Percentiles rank a stretch among this genome's conserved stretches.
Conservation (phyloP, 1,284 basidiomycete genomes). For the Leccinum pachyderme region DNA sequence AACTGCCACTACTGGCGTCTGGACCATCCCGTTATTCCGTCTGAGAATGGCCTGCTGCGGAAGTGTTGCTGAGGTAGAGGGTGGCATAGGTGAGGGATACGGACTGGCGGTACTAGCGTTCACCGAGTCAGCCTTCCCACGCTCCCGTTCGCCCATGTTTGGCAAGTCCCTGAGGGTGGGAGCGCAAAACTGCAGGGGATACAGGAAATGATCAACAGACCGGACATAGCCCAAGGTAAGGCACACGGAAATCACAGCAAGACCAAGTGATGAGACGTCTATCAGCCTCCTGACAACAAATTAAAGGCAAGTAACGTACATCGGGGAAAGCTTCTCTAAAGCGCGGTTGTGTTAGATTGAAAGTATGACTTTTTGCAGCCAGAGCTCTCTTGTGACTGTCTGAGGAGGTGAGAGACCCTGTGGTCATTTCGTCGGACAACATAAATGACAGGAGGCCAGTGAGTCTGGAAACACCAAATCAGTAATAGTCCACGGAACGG, state of each 20-base stretch:
- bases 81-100: constrained; percentile 13
- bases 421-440: constrained; percentile 96
- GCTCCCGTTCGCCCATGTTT: constrained; percentile 83
- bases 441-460: constrained; percentile 96
- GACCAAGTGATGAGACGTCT: constrained; percentile 12
- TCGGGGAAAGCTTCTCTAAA: constrained; percentile 87
- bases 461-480: constrained; percentile 52
- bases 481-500: constrained; percentile 4
- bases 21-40: constrained; percentile 14
- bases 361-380: constrained; percentile 78
- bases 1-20: constrained; percentile 3
- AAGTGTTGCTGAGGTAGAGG: constrained; percentile 21
- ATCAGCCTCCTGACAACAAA: constrained; percentile 22
- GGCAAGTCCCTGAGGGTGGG: constrained; percentile 69
- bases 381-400: constrained; percentile 76
- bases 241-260: constrained; percentile 24
- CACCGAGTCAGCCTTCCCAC: constrained; percentile 45
- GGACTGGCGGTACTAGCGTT: constrained; percentile 13
- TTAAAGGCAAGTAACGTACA: constrained; percentile 45
- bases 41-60: constrained; percentile 17
- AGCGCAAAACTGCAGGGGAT: constrained; percentile 59
- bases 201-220: constrained; percentile 16
- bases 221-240: constrained; percentile 14
- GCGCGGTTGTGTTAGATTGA: constrained; percentile 78
- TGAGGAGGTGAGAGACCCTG: constrained; percentile 84